Conservation (phyloP, 108 stramenopile species). For the Pinguiococcus pyrenoidosus region DNA sequence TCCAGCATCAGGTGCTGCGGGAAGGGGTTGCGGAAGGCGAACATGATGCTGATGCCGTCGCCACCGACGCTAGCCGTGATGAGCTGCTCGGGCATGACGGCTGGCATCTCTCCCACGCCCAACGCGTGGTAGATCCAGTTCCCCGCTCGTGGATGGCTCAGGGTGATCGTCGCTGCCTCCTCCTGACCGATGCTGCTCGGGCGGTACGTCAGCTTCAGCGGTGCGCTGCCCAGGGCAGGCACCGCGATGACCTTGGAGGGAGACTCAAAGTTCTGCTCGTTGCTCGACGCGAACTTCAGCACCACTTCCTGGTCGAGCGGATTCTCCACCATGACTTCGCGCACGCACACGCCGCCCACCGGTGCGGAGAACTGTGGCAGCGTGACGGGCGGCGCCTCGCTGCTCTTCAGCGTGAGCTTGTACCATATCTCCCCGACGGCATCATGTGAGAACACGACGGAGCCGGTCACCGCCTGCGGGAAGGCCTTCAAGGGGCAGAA, state of each 20-base stretch:
- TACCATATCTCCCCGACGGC: slow-evolving; percentile 50
- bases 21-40: slow-evolving; percentile 46
- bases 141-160: slow-evolving; percentile 23
- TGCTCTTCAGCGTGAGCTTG: slow-evolving; percentile 25
- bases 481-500: slow-evolving; percentile 39
- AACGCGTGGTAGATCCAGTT: slow-evolving; percentile 29
- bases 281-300: slow-evolving; percentile 13
- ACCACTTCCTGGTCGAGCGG: slow-evolving; percentile 25
- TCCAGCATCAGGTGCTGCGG: slow-evolving; percentile 27
- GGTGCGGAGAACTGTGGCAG: slow-evolving; percentile 12
- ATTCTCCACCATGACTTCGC: slow-evolving; percentile 33
- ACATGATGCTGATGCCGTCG: slow-evolving; percentile 8
- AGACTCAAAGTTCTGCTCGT: slow-evolving; percentile 34
- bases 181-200: slow-evolving; percentile 26
- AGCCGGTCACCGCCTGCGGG: slow-evolving; percentile 13
- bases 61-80: slow-evolving; percentile 8
- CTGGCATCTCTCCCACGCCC: slow-evolving; percentile 38
- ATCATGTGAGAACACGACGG: slow-evolving; percentile 32
- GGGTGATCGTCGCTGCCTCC: slow-evolving; percentile 11
- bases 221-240: slow-evolving; percentile 20
- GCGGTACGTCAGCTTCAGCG: slow-evolving; percentile 16
- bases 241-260: slow-evolving; percentile 11
- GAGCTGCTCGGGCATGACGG: slow-evolving; percentile 26
- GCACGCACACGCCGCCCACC: slow-evolving; percentile 14
- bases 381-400: slow-evolving; percentile 22